These are phyloP conservation scores for Alopecurus myosuroides DNA, from an alignment of 176 grass and related monocot species.

Conservation along the genomic window DNA sequence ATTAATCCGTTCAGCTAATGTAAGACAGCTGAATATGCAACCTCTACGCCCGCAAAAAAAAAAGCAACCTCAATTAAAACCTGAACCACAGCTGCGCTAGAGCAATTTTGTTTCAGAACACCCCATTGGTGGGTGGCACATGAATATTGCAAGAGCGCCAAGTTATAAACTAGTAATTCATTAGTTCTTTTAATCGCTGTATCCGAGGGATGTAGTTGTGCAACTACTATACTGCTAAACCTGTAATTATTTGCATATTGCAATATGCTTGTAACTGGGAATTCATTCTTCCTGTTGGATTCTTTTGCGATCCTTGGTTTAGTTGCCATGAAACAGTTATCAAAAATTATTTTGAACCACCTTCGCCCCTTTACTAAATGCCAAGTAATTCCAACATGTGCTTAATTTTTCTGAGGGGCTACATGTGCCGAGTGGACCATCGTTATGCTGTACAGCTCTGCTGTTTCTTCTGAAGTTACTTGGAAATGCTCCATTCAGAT, in stretches of 20 bases:
- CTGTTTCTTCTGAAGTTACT: neutral
- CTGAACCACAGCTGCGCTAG: neutral
- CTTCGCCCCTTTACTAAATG: neutral
- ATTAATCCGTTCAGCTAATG: neutral
- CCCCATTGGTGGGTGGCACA: neutral
- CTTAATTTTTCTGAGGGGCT: neutral
- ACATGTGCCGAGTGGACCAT: neutral
- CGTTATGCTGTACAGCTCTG: neutral
- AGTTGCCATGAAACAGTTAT: neutral
- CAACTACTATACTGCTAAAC: neutral
- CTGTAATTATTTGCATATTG: neutral
- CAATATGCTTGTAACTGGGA: neutral
- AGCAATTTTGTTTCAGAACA: neutral
- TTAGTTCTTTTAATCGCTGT: neutral
- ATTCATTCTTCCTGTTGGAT: neutral
- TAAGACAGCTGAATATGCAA: neutral
- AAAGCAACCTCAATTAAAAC: neutral
- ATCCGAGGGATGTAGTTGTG: neutral
- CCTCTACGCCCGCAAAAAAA: no score
- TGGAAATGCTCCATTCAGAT: neutral
- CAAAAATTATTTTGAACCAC: neutral
- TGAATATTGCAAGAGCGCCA: neutral
- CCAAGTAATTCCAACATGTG: neutral
- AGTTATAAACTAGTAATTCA: neutral
- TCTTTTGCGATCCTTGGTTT: neutral